These are phyloP conservation scores for Colletotrichum magnum DNA, from an alignment of 2,329 filamentous ascomycete genomes.

Conservation along the genomic window DNA sequence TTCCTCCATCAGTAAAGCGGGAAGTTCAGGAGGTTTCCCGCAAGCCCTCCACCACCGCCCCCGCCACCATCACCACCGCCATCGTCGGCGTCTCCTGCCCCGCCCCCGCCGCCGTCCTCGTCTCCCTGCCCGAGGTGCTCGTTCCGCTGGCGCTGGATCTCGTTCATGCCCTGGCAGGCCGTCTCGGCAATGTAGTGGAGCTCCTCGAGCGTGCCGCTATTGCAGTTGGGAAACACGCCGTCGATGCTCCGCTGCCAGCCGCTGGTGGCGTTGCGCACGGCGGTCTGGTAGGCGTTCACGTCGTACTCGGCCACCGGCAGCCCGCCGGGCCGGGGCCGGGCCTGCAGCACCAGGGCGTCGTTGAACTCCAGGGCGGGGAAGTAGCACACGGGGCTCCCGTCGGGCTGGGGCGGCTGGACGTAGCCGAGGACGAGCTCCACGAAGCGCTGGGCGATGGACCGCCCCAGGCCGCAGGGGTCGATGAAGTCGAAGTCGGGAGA, in stretches of 20 bases:
- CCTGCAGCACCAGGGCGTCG: constrained; percentile 44
- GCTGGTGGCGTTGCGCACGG: constrained; percentile 57
- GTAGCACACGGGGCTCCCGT: constrained; percentile 39
- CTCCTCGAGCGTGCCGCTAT: constrained; percentile 58
- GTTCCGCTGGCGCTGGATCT: constrained; percentile 52
- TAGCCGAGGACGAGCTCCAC: constrained; percentile 61
- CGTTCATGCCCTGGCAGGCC: constrained; percentile 59
- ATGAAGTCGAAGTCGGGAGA: constrained; percentile 54
- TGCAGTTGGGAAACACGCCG: constrained; percentile 60
- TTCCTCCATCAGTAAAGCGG: constrained; percentile 33
- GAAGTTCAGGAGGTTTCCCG: constrained; percentile 36
- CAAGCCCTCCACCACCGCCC: constrained; percentile 24
- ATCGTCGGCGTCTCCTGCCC: not conserved
- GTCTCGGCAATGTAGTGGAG: constrained; percentile 61
- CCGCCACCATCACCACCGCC: not conserved
- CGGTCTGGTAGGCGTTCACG: constrained; percentile 53
- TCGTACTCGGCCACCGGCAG: constrained; percentile 52
- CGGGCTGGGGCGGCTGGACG: constrained; percentile 53
- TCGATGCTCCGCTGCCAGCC: constrained; percentile 60
- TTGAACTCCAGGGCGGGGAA: constrained; percentile 41
- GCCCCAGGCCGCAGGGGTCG: constrained; percentile 58
- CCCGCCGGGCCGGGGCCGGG: constrained; percentile 42
- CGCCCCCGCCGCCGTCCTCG: constrained; percentile 8
- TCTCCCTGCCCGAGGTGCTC: constrained; percentile 25
- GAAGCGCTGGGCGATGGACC: constrained; percentile 60